These are phyloP conservation scores for Rhizophagus clarus DNA, from an alignment of 192 early-diverging fungal genomes.

Conservation along the genomic window DNA sequence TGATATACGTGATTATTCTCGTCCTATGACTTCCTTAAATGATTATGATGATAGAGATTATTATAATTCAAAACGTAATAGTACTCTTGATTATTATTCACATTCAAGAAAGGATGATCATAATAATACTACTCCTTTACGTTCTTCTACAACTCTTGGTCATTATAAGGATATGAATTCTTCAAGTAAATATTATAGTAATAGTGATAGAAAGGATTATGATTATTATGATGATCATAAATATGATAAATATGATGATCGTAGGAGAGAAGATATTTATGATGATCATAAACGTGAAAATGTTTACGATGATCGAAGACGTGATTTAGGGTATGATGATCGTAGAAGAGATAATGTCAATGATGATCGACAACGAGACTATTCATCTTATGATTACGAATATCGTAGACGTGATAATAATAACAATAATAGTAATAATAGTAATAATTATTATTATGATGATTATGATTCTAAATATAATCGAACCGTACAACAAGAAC, in stretches of 20 bases:
- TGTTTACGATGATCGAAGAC: too few relatives aligned
- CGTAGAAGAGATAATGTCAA: background rate
- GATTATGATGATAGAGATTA: background rate
- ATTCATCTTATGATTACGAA: background rate
- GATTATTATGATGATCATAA: background rate
- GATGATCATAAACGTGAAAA: background rate
- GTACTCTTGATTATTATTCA: background rate
- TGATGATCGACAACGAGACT: slow-evolving; percentile 4
- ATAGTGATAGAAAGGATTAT: background rate
- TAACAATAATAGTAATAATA: background rate
- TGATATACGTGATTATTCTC: background rate
- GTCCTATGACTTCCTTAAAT: background rate
- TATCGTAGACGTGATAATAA: background rate
- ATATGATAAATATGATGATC: background rate
- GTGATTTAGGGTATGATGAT: background rate
- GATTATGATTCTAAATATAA: background rate
- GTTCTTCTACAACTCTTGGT: background rate
- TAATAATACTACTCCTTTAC: background rate
- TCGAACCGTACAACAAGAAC: background rate
- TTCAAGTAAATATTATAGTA: background rate
- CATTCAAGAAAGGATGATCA: background rate
- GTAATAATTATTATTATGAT: background rate
- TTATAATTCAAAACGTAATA: background rate
- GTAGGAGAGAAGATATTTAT: background rate
- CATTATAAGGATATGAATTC: too few relatives aligned